Base-by-base conservation (phyloP, 1,284 basidiomycete genomes). In the Ganoderma resinaceum region DNA sequence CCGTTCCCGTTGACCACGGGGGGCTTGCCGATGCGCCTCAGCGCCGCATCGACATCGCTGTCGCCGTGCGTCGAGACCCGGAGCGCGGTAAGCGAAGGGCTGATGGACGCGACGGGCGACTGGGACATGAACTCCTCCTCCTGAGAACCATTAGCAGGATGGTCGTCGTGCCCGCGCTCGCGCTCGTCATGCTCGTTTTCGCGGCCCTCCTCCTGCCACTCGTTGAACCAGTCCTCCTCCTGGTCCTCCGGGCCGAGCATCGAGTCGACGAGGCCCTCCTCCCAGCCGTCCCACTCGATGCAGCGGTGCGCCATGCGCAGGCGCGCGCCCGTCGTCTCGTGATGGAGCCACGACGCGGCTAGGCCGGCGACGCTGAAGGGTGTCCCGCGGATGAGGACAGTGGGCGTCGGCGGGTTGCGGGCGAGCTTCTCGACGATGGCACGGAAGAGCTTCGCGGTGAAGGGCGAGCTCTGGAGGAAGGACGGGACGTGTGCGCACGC, bases 211-310 rank as follows among this genome's bases (percentile, higher is more conserved):
- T 84, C 83, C 3, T 78, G 75, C 78, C 78, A 79, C 59, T 83
- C 83, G 70, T 82, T 82, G 78, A 89, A 88, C 91, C 91, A 92
- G 62, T 91, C 90, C 6, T 87, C 87, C 73, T 93, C 89, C 60
- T 83, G 78, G 29, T 92, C 91, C 74, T 87, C 89, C 0, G 88
- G 85, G 0, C 92, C 92, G 31, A 94, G 82, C 58, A 93, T 92
- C 68, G 87, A 89, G 14, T 88, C 87, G 2, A 91, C 86, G 31
- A 95, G 82, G 0, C 92, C 93, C 75, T 94, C 93, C 75, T 95
- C 92, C 92, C 93, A 95, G 2, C 92, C 93, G 75, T 94, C 92
- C 93, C 93, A 94, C 76, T 95, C 93, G 43, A 85, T 86, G 73
- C 88, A 92, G 23, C 91, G 87, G 78, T 94, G 92, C 3, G 90